phyloP scores from a whole-genome alignment of 306 rosid genomes.

The Carpinus fangiana region DNA sequence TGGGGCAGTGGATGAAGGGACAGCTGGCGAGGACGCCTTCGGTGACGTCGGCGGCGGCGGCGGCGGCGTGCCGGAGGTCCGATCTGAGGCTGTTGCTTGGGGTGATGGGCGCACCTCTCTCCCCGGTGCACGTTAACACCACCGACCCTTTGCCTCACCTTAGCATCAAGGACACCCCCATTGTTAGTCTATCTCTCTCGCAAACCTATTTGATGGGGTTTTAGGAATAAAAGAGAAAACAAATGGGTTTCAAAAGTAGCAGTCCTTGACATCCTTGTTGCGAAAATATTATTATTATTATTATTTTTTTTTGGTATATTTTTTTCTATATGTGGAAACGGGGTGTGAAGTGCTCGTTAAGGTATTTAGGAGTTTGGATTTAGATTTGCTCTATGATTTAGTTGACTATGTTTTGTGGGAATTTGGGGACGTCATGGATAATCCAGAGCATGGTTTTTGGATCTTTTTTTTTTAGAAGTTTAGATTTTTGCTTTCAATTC shows the following conservation, averaged over 20 bases:
- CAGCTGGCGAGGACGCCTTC: slow-evolving; percentile 82
- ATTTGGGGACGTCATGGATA: slow-evolving; percentile 14
- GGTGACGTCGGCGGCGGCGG: slow-evolving; percentile 22
- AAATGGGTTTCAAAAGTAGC: neutral
- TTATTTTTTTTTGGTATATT: neutral
- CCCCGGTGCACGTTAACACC: slow-evolving; percentile 77
- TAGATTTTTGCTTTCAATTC: neutral
- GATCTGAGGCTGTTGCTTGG: slow-evolving; percentile 93
- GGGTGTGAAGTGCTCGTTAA: neutral
- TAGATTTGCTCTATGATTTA: slow-evolving; percentile 5
- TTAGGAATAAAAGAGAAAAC: neutral
- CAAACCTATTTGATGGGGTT: neutral
- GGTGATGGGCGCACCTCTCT: slow-evolving; percentile 96
- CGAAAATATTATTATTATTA: neutral
- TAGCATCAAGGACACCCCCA: slow-evolving; percentile 91
- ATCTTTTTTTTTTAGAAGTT: neutral
- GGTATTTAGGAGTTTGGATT: neutral
- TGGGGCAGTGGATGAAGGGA: slow-evolving; percentile 90
- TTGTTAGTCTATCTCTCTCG: slow-evolving; percentile 48
- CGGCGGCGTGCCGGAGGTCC: slow-evolving; percentile 60
- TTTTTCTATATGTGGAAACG: neutral
- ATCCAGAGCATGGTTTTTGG: neutral
- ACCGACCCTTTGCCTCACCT: slow-evolving; percentile 87
- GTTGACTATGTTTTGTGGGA: slow-evolving; percentile 14
- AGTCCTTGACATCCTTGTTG: neutral